Evolutionary conservation across 805 yeast genomes (phyloP).

Genomic region (Metschnikowia vanudenii): DNA sequence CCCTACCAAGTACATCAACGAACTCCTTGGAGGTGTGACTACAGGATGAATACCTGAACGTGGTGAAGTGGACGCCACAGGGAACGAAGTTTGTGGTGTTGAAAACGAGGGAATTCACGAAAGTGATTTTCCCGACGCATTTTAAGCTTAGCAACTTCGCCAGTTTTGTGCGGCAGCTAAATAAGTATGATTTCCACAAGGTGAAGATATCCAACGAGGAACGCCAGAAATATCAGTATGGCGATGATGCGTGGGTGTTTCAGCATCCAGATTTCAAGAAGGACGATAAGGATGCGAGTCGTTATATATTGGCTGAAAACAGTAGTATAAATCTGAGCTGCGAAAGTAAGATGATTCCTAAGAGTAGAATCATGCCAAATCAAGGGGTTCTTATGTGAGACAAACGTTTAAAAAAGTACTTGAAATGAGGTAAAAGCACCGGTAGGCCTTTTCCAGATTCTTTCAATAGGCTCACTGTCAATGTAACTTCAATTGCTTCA

Average conservation of each 20-base stretch:
- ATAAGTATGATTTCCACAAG: slow-evolving; percentile 97
- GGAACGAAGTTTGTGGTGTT: slow-evolving; percentile 88
- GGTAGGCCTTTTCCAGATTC: too few relatives aligned
- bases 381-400: too few relatives aligned
- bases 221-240: slow-evolving; percentile 38
- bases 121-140: slow-evolving; percentile 83
- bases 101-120: slow-evolving; percentile 88
- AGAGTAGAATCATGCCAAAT: too few relatives aligned
- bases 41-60: slow-evolving; percentile 66
- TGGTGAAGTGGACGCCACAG: slow-evolving; percentile 81
- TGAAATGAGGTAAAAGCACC: too few relatives aligned
- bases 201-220: slow-evolving; percentile 73
- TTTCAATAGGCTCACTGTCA: too few relatives aligned
- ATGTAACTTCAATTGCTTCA: too few relatives aligned
- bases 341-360: too few relatives aligned
- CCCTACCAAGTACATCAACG: slow-evolving; percentile 56
- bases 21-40: slow-evolving; percentile 75
- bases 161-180: slow-evolving; percentile 89
- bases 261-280: slow-evolving; percentile 83
- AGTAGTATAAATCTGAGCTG: too few relatives aligned
- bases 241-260: slow-evolving; percentile 91
- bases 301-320: too few relatives aligned
- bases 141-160: slow-evolving; percentile 96
- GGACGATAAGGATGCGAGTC: slow-evolving; percentile 71
- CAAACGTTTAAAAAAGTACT: too few relatives aligned